These are phyloP conservation scores for Dactylonectria estremocensis DNA, from an alignment of 2,329 filamentous ascomycete genomes.

Conservation along the genomic window DNA sequence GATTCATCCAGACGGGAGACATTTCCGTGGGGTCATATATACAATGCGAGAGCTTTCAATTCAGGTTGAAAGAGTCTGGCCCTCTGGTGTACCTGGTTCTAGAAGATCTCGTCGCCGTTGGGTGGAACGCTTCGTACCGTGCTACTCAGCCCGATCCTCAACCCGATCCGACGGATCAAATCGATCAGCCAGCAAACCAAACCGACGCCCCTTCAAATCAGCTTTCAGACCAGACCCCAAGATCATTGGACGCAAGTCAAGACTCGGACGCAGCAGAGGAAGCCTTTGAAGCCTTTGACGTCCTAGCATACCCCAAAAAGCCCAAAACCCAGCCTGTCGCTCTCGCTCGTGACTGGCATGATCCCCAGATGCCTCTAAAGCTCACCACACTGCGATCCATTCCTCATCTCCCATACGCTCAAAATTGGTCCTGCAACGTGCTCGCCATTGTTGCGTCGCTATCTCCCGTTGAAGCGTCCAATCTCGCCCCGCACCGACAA, in stretches of 20 bases:
- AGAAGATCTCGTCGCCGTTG: constrained; percentile 61
- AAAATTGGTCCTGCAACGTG: constrained; percentile 72
- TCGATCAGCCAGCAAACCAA: too few relatives aligned
- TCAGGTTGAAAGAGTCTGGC: constrained; percentile 48
- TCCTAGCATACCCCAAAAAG: constrained; percentile 48
- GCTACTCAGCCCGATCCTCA: background rate
- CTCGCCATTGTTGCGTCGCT: constrained; percentile 66
- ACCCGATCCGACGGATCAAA: background rate
- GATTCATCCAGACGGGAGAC: constrained; percentile 62
- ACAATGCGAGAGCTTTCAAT: constrained; percentile 59
- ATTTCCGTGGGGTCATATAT: constrained; percentile 66
- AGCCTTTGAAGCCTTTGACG: constrained; percentile 57
- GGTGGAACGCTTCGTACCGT: constrained; percentile 63
- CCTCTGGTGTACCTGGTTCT: constrained; percentile 63
- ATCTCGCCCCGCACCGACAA: constrained; percentile 65
- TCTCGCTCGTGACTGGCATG: constrained; percentile 59
- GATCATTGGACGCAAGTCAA: background rate
- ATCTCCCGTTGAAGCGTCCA: constrained; percentile 63
- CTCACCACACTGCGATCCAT: constrained; percentile 66
- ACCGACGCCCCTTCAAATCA: too few relatives aligned
- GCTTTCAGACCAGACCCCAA: too few relatives aligned
- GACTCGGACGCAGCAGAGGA: constrained; percentile 45
- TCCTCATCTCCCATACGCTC: constrained; percentile 68
- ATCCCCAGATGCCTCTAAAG: constrained; percentile 62
- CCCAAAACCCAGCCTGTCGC: constrained; percentile 50